Evolutionary conservation across 2,329 filamentous ascomycete genomes (phyloP).

Genomic region (Xylaria sp.): DNA sequence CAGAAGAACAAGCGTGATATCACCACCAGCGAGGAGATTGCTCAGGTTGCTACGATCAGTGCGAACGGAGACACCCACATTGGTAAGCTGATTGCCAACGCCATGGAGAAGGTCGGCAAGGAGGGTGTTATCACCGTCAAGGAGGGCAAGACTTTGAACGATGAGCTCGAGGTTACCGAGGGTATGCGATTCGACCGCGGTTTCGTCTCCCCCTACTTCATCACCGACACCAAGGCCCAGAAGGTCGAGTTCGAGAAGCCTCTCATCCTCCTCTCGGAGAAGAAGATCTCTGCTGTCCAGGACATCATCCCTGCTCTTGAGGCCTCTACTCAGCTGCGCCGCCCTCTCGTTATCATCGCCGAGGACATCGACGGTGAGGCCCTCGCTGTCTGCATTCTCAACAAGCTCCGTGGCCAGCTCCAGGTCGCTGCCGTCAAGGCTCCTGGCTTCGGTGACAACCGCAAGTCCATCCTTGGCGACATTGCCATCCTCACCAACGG

Average conservation of each 20-base stretch:
- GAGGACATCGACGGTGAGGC: constrained; percentile 99
- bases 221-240: constrained; percentile 96
- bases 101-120: constrained; percentile 99
- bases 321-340: constrained; percentile 89
- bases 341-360: constrained; percentile 95
- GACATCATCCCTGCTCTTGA: constrained; percentile 98
- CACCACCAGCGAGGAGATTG: constrained; percentile 93
- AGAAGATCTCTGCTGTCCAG: constrained; percentile 99
- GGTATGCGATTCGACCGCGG: constrained; percentile 99
- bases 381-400: constrained; percentile 96
- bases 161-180: constrained; percentile 98
- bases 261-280: constrained; percentile 95
- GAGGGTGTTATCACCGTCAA: constrained; percentile 99
- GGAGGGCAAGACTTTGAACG: constrained; percentile 97
- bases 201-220: constrained; percentile 98
- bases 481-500: constrained; percentile 93
- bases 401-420: constrained; percentile 99
- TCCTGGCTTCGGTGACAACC: constrained; percentile 98
- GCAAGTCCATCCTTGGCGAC: constrained; percentile 98
- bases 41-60: constrained; percentile 96
- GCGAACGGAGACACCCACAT: constrained; percentile 96
- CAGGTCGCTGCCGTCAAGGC: constrained; percentile 99
- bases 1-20: constrained; percentile 97
- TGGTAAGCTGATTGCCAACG: constrained; percentile 90
- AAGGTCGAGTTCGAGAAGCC: constrained; percentile 99